These are phyloP conservation scores for Alnus glutinosa DNA, from an alignment of 306 rosid species.

Conservation along the genomic window DNA sequence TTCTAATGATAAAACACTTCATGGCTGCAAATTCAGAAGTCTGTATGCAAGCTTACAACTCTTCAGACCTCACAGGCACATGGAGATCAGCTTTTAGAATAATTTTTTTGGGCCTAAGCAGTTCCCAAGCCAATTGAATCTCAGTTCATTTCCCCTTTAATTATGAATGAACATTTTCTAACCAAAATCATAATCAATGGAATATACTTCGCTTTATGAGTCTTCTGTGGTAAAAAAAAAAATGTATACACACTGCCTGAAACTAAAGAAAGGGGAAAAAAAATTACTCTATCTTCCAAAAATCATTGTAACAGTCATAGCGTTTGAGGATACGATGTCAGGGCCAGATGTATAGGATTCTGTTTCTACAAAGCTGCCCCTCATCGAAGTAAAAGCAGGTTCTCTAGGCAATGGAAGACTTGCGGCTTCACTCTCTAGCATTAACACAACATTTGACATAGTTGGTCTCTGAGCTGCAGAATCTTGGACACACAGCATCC, in stretches of 20 bases:
- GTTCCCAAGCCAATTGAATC: background rate
- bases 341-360: slow-evolving; percentile 15
- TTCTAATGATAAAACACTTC: too few relatives aligned
- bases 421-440: slow-evolving; percentile 76
- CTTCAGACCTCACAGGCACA: too few relatives aligned
- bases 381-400: slow-evolving; percentile 64
- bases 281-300: slow-evolving; percentile 52
- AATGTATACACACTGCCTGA: background rate
- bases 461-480: slow-evolving; percentile 35
- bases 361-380: slow-evolving; percentile 36
- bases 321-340: slow-evolving; percentile 25
- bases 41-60: too few relatives aligned
- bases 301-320: slow-evolving; percentile 55
- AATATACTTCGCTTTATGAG: background rate
- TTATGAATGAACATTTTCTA: background rate
- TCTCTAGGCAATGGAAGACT: slow-evolving; percentile 61
- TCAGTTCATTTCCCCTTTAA: background rate
- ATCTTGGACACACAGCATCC: too few relatives aligned
- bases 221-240: background rate
- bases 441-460: slow-evolving; percentile 68
- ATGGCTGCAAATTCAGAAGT: too few relatives aligned
- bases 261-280: background rate
- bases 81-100: too few relatives aligned
- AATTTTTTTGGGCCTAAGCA: background rate
- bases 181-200: too few relatives aligned